Base-by-base conservation (phyloP, 805 yeast species). In the Saturnispora zaruensis region DNA sequence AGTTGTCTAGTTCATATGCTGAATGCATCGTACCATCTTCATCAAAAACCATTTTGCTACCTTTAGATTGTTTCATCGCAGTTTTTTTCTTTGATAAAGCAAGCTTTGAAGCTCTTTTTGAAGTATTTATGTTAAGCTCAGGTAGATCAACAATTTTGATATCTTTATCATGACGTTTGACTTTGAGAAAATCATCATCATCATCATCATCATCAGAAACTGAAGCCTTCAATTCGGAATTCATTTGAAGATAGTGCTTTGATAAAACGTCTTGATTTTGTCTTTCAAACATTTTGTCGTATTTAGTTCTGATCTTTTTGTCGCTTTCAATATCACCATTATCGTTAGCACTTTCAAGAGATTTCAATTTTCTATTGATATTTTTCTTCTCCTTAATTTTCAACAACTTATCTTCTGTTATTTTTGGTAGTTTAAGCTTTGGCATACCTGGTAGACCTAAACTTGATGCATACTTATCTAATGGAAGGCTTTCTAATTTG, bases 371-470 rank as follows among this genome's bases (percentile, higher is more conserved):
- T 60, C 96, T 77, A 1, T 96, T 82, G 24, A 82, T 79, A 64
- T 91, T 91, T 66, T 91, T 91, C 69, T 78, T 69, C 57, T 81
- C 88, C 61, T 87, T 87, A 24, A 75, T 70, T 55, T 68, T 71
- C 48, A 66, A 64, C 32, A 73, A 59, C 23, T 72, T 67, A 34
- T 57, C 66, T 41, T 67, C 69, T 14, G 81, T 84, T 40, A 72
- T 72, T 20, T 77, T 76, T 55, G 72, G 68, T 50, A 91, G 76
- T 63, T 87, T 89, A 59, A 93, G 84, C 59, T 86, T 83, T 41
- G 99, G 99, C 3, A 96, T 96, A 49, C 97, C 96, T 1, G 98
- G 96, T 41, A 93, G 74, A 8, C 99, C 99, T 44, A 90, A 66
- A 4, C 96, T 85, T 52, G 78, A 78, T 5, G 99, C 98, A 66